Percentiles rank a stretch among this genome's conserved stretches.
Conservation (phyloP, 2,329 filamentous ascomycete species). For the Trichoderma endophyticum region DNA sequence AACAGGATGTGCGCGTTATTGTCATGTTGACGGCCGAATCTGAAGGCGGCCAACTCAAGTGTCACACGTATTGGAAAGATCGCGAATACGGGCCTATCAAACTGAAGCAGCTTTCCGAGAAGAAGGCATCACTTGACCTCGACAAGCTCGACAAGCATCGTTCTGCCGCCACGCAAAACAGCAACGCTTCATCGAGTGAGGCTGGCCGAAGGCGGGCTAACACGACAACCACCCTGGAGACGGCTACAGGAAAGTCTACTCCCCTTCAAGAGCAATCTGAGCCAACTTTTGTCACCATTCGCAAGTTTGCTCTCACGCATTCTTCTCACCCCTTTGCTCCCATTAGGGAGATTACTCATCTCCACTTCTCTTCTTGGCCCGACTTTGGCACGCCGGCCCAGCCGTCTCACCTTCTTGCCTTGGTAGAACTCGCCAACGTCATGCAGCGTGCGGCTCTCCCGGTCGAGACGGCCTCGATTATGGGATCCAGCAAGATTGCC, state of each 20-base stretch:
- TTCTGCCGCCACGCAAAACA: constrained; percentile 37
- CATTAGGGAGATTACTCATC: constrained; percentile 87
- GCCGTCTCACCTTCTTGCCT: constrained; percentile 76
- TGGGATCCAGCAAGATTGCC: constrained; percentile 29
- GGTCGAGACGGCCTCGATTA: constrained; percentile 41
- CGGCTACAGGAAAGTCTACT: constrained; percentile 29
- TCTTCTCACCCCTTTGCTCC: constrained; percentile 74
- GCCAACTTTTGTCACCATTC: constrained; percentile 72
- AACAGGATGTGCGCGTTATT: constrained; percentile 89
- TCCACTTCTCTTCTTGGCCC: constrained; percentile 95
- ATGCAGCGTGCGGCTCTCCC: constrained; percentile 61
- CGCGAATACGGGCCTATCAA: constrained; percentile 74
- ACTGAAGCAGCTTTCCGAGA: constrained; percentile 76
- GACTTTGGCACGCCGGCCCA: constrained; percentile 93
- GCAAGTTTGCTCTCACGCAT: constrained; percentile 83
- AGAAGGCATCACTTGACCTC: constrained; percentile 74
- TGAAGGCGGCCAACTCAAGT: constrained; percentile 91
- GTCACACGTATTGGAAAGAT: constrained; percentile 87
- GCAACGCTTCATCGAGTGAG: constrained; percentile 33
- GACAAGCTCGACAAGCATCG: constrained; percentile 54
- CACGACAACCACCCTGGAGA: constrained; percentile 47
- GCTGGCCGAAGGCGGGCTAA: constrained; percentile 50
- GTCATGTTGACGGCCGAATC: constrained; percentile 95
- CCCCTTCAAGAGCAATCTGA: constrained; percentile 44
- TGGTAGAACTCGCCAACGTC: constrained; percentile 84